Conservation (phyloP, 768 basidiomycete genomes). For the Cystobasidium ongulense region DNA sequence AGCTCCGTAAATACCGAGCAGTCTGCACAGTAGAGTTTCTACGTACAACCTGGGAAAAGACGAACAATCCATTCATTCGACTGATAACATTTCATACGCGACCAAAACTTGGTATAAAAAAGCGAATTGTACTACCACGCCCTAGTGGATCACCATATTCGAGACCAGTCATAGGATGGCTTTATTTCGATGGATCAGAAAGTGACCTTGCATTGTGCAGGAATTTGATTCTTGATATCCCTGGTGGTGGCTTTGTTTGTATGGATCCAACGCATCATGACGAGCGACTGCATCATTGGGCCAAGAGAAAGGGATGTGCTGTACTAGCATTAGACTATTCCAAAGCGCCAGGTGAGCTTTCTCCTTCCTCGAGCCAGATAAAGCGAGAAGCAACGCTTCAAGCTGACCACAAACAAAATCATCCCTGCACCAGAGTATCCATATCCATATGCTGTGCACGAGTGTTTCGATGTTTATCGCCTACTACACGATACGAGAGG, state of each 20-base stretch:
- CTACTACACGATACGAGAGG: constrained; percentile 73
- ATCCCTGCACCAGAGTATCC: constrained; percentile 57
- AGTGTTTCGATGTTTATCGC: constrained; percentile 82
- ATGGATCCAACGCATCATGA: constrained; percentile 96
- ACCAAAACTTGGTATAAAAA: constrained; percentile 58
- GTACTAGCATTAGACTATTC: constrained; percentile 86
- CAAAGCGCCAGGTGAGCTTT: constrained; percentile 74
- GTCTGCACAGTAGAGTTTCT: constrained; percentile 95
- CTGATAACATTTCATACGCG: constrained; percentile 53
- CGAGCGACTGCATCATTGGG: constrained; percentile 82
- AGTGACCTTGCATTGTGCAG: constrained; percentile 58
- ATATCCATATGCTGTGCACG: constrained; percentile 92
- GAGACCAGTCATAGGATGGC: constrained; percentile 70
- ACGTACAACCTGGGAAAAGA: constrained; percentile 93
- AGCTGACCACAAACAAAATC: too few species aligned
- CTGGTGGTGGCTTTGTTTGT: constrained; percentile 92
- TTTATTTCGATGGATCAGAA: constrained; percentile 71
- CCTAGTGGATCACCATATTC: constrained; percentile 64
- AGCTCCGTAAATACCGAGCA: constrained; percentile 86
- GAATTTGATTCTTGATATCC: constrained; percentile 82
- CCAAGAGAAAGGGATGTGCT: constrained; percentile 64
- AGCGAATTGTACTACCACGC: constrained; percentile 73
- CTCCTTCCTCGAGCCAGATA: too few species aligned
- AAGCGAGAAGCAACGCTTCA: too few species aligned
- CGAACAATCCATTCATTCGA: constrained; percentile 79